Base-by-base conservation (phyloP, 108 stramenopile species). In the Nitzschia inconspicua region DNA sequence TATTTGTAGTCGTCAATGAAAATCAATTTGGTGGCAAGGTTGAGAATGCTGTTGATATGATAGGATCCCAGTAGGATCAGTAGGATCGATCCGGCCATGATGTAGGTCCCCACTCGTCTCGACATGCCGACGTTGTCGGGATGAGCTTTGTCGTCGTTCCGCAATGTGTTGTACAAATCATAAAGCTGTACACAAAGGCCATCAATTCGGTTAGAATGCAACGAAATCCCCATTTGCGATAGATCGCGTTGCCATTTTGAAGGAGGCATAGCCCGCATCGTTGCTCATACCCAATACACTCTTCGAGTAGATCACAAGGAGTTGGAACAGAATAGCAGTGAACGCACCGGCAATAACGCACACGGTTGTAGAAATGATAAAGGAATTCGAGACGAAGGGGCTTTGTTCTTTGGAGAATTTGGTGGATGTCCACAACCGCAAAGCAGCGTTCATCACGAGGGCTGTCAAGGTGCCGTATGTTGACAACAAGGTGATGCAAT, bases 381-480 rank as follows among this genome's bases (percentile, higher is more conserved):
- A 70, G 36, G 25, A 14, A 25, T 43, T 56, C 7, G 18, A 11
- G 25, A 56, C 46, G 7, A 40, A 2, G 24, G 20, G 52, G 43
- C 41, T 29, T 14, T 62, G 48, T 13, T 50, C 27, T 14, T 10
- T 42, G 3, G 20, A 19, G 24, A 50, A 50, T 7, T 30, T 53
- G 34, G 53, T 54, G 5, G 53, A 54, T 7, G 53, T 54, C 4
- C 47, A 68, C 30, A 70, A 20, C 31, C 62, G 50, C 40, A 70
- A 39, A 26, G 52, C 43, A 23, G 68, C 68, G 28, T 63, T 63
- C 60, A 70, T 53, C 9, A 70, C 31, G 32, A 70, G 31, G 2
- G 68, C 68, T 16, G 60, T 44, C 4, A 70, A 47, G 18, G 62
- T 63, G 16, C 63, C 53, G 44, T 59, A 59, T n/a, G n/a, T n/a